Conservation (phyloP, 2,329 filamentous ascomycete species). For the Exophiala alcalophila region DNA sequence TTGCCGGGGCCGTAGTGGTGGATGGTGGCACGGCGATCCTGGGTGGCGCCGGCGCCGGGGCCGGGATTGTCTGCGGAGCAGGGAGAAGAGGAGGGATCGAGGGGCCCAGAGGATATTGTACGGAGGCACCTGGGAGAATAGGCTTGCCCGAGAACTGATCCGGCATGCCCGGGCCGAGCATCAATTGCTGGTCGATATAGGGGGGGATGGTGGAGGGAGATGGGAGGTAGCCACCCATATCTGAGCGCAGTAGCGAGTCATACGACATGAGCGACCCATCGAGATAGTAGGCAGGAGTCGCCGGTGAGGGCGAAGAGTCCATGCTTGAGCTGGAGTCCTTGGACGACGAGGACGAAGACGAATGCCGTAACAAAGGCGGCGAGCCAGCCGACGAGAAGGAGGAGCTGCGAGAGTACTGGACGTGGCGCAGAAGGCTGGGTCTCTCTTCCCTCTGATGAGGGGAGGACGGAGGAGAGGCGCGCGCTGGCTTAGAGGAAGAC, state of each 20-base stretch:
- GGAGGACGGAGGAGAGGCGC: constrained; percentile 19
- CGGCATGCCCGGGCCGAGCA: constrained; percentile 23
- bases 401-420: constrained; percentile 25
- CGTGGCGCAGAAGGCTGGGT: constrained; percentile 25
- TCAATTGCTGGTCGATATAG: constrained; percentile 29
- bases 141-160: constrained; percentile 17
- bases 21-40: constrained; percentile 15
- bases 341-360: constrained; percentile 27
- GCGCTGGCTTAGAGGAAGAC: constrained; percentile 21
- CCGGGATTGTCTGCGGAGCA: constrained; percentile 13
- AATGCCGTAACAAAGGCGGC: constrained; percentile 27
- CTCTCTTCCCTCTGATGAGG: constrained; percentile 19
- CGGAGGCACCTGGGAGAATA: constrained; percentile 12
- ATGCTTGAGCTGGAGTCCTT: constrained; percentile 29
- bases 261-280: constrained; percentile 26
- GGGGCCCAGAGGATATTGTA: constrained; percentile 23
- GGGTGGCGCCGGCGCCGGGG: constrained; percentile 7
- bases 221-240: constrained; percentile 25
- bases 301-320: constrained; percentile 32
- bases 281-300: constrained; percentile 29
- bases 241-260: constrained; percentile 29
- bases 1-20: constrained; percentile 8
- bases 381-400: constrained; percentile 29
- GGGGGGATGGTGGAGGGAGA: constrained; percentile 31
- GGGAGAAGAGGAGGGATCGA: constrained; percentile 15